Evolutionary conservation across 495 filamentous ascomycete species (phyloP), one percentile per base, ranked within the genome.

Genomic region (Trichodelitschia bisporula): DNA sequence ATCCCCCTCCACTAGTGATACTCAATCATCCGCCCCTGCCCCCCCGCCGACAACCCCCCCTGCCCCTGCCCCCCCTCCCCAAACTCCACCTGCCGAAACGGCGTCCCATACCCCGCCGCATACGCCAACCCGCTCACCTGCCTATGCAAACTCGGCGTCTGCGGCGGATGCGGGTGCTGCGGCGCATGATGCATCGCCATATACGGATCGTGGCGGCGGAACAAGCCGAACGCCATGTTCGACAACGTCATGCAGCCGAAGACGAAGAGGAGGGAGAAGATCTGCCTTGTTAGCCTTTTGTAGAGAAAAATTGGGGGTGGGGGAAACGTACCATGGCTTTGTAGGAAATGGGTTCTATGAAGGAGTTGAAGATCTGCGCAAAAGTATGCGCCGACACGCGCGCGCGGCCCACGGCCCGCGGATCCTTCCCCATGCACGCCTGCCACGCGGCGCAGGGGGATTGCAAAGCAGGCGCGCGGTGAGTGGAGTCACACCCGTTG

Each of bases 361-460:
- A 75, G 34, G 51, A 56, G 40, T 75, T 76, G 41, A 77, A 66
- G 17, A 83, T 90, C 43, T 72, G 69, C 30, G 71, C 83, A 59
- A 79, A 78, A 0, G 74, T 79, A 23, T 65, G 57, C n/a, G 77
- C 76, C 27, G 60, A 66, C 18, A 83, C 57, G 35, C 58, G 62
- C 8, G 72, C 73, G 2, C 69, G 55, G 5, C 64, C 72, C 15
- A 80, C 64, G 32, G 59, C 59, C 11, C 56, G 46, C 11, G 74
- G 64, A 42, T 84, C 71, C 8, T 57, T 61, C 31, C 75, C 62
- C 83, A 93, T 93, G 47, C 86, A 97, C 3, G 53, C 52, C 33
- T 72, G 66, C 86, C 84, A 95, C 24, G 66, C 61, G 19, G 68
- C 59, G 44, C 86, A 97, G 3, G 67, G 48, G 0, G 41, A 51